A percentile compares a stretch with the other conserved stretches of the same genome.
These are phyloP conservation scores for Plectranthus barbatus DNA, from an alignment of 257 asterid genomes.

Conservation along the genomic window DNA sequence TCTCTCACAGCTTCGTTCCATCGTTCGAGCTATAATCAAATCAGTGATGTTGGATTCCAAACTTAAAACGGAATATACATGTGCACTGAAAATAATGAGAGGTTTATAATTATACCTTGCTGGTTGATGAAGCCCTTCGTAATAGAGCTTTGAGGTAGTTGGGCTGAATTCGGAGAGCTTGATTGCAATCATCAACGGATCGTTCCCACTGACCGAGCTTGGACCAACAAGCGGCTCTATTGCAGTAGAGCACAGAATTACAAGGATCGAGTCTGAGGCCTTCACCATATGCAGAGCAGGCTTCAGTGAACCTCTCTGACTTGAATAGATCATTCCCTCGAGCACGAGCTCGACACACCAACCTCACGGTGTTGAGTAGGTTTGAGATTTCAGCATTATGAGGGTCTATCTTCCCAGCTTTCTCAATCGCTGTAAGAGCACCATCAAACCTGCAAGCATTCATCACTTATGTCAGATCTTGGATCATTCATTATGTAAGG, in stretches of 20 bases:
- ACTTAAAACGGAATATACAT: neutral
- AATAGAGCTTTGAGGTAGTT: conserved; percentile 73
- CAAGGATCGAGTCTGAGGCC: conserved; percentile 68
- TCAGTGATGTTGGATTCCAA: neutral
- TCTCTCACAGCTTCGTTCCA: conserved; percentile 92
- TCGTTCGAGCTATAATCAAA: conserved; percentile 59
- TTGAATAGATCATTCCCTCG: conserved; percentile 86
- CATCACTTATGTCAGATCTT: no score
- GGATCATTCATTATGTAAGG: neutral
- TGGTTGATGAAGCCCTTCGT: conserved; percentile 72
- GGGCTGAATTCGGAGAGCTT: conserved; percentile 77
- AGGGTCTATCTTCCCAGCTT: conserved; percentile 60
- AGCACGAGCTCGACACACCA: conserved; percentile 64
- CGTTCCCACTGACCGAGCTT: conserved; percentile 71
- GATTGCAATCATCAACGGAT: conserved; percentile 74
- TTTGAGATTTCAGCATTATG: conserved; percentile 42
- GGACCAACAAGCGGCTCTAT: conserved; percentile 93
- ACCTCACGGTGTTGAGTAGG: conserved; percentile 39
- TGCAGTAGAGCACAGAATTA: conserved; percentile 77
- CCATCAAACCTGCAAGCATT: conserved; percentile 59
- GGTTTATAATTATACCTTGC: conserved; percentile 44
- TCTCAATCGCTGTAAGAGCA: conserved; percentile 54
- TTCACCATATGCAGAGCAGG: conserved; percentile 78
- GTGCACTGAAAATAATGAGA: neutral
- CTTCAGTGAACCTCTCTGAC: conserved; percentile 81